These are phyloP conservation scores for Phytopythium oedochilum DNA, from an alignment of 352 stramenopile genomes.

Conservation along the genomic window DNA sequence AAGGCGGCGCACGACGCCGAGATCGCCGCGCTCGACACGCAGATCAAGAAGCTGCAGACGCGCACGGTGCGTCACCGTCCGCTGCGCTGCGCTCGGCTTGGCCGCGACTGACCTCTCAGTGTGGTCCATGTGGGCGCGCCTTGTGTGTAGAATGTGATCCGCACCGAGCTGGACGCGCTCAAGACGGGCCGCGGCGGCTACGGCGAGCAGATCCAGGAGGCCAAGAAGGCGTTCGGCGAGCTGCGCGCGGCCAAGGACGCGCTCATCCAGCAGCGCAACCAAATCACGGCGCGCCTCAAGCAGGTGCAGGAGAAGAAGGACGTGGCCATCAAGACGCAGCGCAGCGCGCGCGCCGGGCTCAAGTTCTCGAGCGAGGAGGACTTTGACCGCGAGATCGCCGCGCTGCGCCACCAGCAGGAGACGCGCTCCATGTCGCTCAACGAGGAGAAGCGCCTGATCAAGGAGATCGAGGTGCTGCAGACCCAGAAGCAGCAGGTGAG, in stretches of 20 bases:
- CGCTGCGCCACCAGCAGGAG: conserved; percentile 90
- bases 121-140: background rate
- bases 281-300: conserved; percentile 77
- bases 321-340: conserved; percentile 64
- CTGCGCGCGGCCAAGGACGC: conserved; percentile 83
- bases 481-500: conserved; percentile 87
- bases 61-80: conserved; percentile 49
- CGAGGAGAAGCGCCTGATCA: conserved; percentile 97
- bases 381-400: conserved; percentile 89
- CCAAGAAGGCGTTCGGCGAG: conserved; percentile 82
- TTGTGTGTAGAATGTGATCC: conserved; percentile 37
- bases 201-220: conserved; percentile 82
- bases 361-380: conserved; percentile 88
- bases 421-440: conserved; percentile 94
- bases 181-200: conserved; percentile 80
- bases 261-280: conserved; percentile 82
- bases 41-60: conserved; percentile 92
- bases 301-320: conserved; percentile 83
- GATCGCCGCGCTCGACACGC: conserved; percentile 78
- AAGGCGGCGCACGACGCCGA: conserved; percentile 89
- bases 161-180: conserved; percentile 73
- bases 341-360: conserved; percentile 54
- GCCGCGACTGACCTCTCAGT: no score
- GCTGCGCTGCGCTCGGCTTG: no score
- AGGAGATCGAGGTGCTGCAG: conserved; percentile 94